phyloP scores from a whole-genome alignment of 2,329 filamentous ascomycete genomes.

The Aspergillus vadensis region DNA sequence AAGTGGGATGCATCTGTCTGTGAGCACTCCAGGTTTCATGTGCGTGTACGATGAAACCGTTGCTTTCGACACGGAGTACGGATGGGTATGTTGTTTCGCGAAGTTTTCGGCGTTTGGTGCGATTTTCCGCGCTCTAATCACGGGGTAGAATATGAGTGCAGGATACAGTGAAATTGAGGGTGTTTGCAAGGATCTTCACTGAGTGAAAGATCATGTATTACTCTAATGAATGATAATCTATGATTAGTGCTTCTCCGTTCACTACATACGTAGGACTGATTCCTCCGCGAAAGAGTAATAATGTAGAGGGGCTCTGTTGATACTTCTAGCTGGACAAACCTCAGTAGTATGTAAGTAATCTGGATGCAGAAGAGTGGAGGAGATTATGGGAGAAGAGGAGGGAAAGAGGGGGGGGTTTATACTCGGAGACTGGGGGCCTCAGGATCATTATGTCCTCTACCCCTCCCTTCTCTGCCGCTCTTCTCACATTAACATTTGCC shows the following conservation, averaged over 20 bases:
- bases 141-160: conserved; percentile 2
- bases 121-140: conserved; percentile 2
- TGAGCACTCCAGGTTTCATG: not conserved
- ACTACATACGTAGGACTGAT: not conserved
- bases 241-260: not conserved
- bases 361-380: too few species aligned
- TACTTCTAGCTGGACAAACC: too few species aligned
- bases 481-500: not conserved
- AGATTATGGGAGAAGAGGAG: not conserved
- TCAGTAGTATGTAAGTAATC: too few species aligned
- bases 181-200: not conserved
- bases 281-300: not conserved
- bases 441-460: not conserved
- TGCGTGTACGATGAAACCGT: not conserved
- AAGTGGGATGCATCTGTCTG: not conserved
- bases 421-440: not conserved
- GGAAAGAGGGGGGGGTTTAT: not conserved
- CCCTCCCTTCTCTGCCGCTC: not conserved
- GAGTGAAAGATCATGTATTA: conserved; percentile 4
- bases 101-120: not conserved
- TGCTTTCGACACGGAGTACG: not conserved
- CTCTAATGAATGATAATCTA: conserved; percentile 7
- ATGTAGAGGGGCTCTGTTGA: too few species aligned
- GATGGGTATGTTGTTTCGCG: not conserved
- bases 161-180: not conserved